Percentiles rank a stretch among this genome's conserved stretches.
phyloP scores from a whole-genome alignment of 2,329 filamentous ascomycete genomes.

The Hortaea sp. region DNA sequence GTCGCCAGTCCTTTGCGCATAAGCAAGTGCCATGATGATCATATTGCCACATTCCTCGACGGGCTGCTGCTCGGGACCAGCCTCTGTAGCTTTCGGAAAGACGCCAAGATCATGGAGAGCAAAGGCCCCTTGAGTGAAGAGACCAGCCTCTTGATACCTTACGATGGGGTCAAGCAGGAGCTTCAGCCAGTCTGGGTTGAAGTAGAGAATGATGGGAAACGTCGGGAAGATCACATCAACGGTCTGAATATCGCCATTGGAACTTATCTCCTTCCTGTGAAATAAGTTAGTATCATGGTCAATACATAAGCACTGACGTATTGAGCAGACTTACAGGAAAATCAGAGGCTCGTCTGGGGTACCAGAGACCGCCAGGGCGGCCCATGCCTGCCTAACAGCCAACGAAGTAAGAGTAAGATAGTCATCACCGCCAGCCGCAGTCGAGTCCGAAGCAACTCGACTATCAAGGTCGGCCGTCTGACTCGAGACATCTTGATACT shows the following conservation, averaged over 20 bases:
- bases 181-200: constrained; percentile 18
- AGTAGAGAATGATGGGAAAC: constrained; percentile 19
- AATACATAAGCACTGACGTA: too few species aligned
- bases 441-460: constrained; percentile 34
- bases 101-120: constrained; percentile 67
- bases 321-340: constrained; percentile 43
- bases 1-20: constrained; percentile 46
- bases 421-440: constrained; percentile 34
- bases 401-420: constrained; percentile 43
- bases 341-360: constrained; percentile 61
- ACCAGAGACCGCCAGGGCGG: constrained; percentile 40
- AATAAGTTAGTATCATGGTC: not conserved
- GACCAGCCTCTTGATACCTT: constrained; percentile 43
- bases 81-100: constrained; percentile 49
- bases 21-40: constrained; percentile 46
- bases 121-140: constrained; percentile 33
- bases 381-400: constrained; percentile 44
- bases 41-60: constrained; percentile 54
- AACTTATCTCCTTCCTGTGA: constrained; percentile 57
- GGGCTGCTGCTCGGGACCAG: constrained; percentile 39
- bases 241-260: constrained; percentile 74
- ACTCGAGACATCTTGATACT: constrained; percentile 28
- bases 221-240: constrained; percentile 37
- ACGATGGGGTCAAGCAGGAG: constrained; percentile 43
- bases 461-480: constrained; percentile 33